Evolutionary conservation across 768 basidiomycete species (phyloP), one percentile per base, ranked within the genome.

Genomic region (Candolleomyces aberdarensis): DNA sequence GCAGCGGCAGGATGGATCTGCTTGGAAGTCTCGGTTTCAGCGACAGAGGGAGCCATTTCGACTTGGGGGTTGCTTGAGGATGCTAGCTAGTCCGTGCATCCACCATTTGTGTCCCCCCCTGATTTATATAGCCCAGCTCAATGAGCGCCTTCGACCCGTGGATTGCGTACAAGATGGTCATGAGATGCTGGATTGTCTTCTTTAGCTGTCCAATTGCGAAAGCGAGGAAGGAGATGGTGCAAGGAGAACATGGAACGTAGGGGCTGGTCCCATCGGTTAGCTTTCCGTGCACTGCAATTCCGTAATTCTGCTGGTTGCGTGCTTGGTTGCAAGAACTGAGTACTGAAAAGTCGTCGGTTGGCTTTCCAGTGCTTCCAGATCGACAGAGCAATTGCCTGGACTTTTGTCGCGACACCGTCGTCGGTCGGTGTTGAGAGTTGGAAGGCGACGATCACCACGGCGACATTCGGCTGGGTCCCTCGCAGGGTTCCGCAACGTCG

Each of bases 11-110:
- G 22, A 36, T 58, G 40, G 26, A 52, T 49, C n/a, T 36, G 36
- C 36, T 61, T 60, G 43, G 56, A 39, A 5, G 36, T 39, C n/a
- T 32, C 17, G 56, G 70, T 61, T 59, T 72, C 66, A 60, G 72
- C 56, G 56, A 75, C 72, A 29, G 72, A 75, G 39, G 72, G 74
- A 40, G 74, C 70, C 74, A 75, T 74, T 63, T 22, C 29, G 26
- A 26, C 11, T 36, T n/a, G n/a, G n/a, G n/a, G n/a, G n/a, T n/a
- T n/a, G n/a, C n/a, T n/a, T 15, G 57, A 26, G 46, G 26, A 39
- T 26, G n/a, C n/a, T n/a, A n/a, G n/a, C n/a, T n/a, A n/a, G n/a
- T n/a, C n/a, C n/a, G 29, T 51, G 48, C 48, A 17, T n/a, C n/a
- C 10, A 3, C 26, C 36, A 36, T 36, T n/a, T 2, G 36, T 11